These are phyloP conservation scores for Cyclocybe cylindracea DNA, from an alignment of 768 basidiomycete species.

Conservation along the genomic window DNA sequence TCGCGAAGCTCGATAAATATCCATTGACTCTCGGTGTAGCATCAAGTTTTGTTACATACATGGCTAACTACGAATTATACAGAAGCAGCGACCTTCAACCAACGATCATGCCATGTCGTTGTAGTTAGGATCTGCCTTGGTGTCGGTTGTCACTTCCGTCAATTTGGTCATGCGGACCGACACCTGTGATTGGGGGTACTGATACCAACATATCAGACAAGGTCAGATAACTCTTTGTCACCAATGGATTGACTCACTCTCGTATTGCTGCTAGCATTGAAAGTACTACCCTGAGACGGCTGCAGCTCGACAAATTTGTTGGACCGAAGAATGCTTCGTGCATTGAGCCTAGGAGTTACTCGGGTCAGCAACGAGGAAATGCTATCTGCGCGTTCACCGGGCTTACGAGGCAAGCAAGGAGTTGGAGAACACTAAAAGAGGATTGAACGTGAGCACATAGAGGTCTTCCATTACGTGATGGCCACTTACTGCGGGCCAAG, in stretches of 20 bases:
- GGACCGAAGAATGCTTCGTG: slow-evolving; percentile 3
- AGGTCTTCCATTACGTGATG: not conserved
- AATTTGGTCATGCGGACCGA: not conserved
- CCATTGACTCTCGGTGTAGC: too few relatives aligned
- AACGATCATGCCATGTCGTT: too few relatives aligned
- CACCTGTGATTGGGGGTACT: not conserved
- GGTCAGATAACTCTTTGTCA: not conserved
- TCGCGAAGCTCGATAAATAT: too few relatives aligned
- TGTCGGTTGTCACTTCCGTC: not conserved
- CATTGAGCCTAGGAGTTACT: slow-evolving; percentile 5
- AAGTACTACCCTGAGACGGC: not conserved
- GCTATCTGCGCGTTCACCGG: not conserved
- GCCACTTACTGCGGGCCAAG: slow-evolving; percentile 1
- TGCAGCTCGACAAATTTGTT: not conserved
- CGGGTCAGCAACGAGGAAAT: too few relatives aligned
- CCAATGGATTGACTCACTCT: not conserved
- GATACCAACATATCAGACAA: not conserved
- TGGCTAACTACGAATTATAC: too few relatives aligned
- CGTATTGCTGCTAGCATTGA: not conserved
- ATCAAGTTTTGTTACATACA: too few relatives aligned
- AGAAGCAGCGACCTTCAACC: too few relatives aligned
- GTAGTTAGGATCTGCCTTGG: not conserved
- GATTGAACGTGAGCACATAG: not conserved
- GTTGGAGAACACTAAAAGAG: slow-evolving; percentile 9
- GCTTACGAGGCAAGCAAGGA: slow-evolving; percentile 12